phyloP scores from a whole-genome alignment of 352 stramenopile genomes.

The Phytophthora palmivora region DNA sequence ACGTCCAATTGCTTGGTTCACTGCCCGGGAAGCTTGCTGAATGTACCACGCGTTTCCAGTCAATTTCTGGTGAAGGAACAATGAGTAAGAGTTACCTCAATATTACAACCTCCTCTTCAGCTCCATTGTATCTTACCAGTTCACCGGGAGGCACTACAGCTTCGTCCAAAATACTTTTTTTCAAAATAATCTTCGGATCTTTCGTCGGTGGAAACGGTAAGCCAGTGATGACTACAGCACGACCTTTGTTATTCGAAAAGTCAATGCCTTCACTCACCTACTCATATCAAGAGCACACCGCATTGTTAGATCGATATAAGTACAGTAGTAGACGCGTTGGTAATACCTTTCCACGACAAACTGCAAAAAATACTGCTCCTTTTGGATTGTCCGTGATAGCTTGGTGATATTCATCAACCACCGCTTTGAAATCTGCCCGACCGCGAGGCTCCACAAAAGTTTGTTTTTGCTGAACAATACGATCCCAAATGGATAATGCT shows the following conservation, averaged over 20 bases:
- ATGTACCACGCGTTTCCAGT: conserved; percentile 98
- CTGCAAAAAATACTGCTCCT: conserved; percentile 97
- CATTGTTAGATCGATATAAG: background rate
- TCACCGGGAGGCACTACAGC: conserved; percentile 61
- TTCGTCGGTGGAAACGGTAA: conserved; percentile 97
- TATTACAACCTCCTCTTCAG: background rate
- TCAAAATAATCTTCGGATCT: conserved; percentile 98
- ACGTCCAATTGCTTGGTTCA: conserved; percentile 99
- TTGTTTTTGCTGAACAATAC: conserved; percentile 78
- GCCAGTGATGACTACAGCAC: conserved; percentile 98
- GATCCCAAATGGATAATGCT: conserved; percentile 78
- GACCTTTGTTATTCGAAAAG: conserved; percentile 98
- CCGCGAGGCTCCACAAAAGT: conserved; percentile 81
- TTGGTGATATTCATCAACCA: conserved; percentile 86
- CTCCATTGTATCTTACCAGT: conserved; percentile 42
- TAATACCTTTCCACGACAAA: conserved; percentile 96
- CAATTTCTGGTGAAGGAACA: conserved; percentile 67
- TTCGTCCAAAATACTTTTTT: conserved; percentile 96
- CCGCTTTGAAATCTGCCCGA: conserved; percentile 76
- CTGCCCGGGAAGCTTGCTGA: conserved; percentile 96
- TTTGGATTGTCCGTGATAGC: conserved; percentile 72
- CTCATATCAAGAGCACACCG: conserved; percentile 2
- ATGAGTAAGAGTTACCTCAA: conserved; percentile 8
- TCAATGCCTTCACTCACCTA: conserved; percentile 98
- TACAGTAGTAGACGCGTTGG: no score